Base-by-base conservation (phyloP, 1,284 basidiomycete genomes). In the Vanrija sp. region DNA sequence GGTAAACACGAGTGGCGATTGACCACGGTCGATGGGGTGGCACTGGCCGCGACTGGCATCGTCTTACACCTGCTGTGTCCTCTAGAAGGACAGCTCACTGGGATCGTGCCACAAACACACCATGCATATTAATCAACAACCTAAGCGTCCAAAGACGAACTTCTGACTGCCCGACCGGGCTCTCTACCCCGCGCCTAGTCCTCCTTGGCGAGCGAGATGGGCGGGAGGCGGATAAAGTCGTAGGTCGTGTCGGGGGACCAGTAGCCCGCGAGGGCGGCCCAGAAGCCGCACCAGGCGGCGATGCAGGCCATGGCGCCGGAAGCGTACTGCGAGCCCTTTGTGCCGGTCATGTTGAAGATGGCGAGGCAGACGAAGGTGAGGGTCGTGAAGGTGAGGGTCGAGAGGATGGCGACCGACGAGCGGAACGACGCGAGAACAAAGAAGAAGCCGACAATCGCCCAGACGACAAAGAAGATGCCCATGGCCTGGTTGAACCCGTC, bases 171-270 rank as follows among this genome's bases (percentile, higher is more conserved):
- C 31, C 12, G 31, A 2, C 4, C 31, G 12, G 31, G 31, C 31
- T 14, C 12, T 31, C 31, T 14, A 1, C 14, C 2, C 16, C n/a
- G n/a, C 27, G 20, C 46, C 23, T 53, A 53, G 35, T 48, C 46
- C 18, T 9, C 20, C 35, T 38, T 43, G 36, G 18, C 10, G 20
- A 53, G 47, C 36, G 44, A 35, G 52, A 54, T 49, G 43, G 53
- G 53, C 12, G 43, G 37, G 14, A 36, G 35, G 8, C 43, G 49
- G 22, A 54, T 24, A 19, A 41, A 45, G 18, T 31, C 19, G 39
- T 54, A 54, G 35, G 57, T 56, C 22, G 52, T 55, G 54, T 59
- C 57, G 18, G 54, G 51, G 1, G 57, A 56, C 57, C 57, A 59
- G 54, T 56, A 56, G 24, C 57, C 57, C 7, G 57, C 45, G 42